Conservation (phyloP, 371 early-diverging fungal species). For the Rhizopus arrhizus region DNA sequence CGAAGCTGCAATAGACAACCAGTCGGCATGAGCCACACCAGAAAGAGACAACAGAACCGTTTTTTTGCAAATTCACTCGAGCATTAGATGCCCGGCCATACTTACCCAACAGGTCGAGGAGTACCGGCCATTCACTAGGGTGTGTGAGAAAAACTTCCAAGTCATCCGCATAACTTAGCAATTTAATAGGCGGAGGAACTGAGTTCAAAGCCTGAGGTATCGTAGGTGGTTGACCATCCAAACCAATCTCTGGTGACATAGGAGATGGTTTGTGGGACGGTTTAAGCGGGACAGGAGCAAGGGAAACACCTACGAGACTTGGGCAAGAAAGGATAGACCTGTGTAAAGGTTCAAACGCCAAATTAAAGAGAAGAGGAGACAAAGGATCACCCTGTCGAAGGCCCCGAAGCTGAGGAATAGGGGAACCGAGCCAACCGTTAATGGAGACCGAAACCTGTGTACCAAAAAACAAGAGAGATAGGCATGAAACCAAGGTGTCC, state of each 20-base stretch:
- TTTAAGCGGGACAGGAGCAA: constrained; percentile 18
- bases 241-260: too few relatives aligned
- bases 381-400: constrained; percentile 24
- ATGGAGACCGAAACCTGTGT: constrained; percentile 12
- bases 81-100: constrained; percentile 20
- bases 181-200: constrained; percentile 10
- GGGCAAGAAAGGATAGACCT: not conserved
- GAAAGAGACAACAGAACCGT: constrained; percentile 13
- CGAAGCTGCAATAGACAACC: not conserved
- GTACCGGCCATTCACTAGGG: constrained; percentile 4
- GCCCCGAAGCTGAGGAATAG: constrained; percentile 4
- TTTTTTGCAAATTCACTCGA: constrained; percentile 14
- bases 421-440: constrained; percentile 15
- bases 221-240: not conserved
- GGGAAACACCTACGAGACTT: not conserved
- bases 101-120: not conserved
- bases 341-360: constrained; percentile 19
- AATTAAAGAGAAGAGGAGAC: constrained; percentile 17
- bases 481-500: not conserved
- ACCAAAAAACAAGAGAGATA: constrained; percentile 16
- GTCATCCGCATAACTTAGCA: constrained; percentile 25
- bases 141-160: constrained; percentile 20
- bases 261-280: not conserved
- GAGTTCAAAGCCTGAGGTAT: not conserved
- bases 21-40: not conserved